Base-by-base conservation (phyloP, 345 rosid genomes). In the Diplotaxis tenuifolia region DNA sequence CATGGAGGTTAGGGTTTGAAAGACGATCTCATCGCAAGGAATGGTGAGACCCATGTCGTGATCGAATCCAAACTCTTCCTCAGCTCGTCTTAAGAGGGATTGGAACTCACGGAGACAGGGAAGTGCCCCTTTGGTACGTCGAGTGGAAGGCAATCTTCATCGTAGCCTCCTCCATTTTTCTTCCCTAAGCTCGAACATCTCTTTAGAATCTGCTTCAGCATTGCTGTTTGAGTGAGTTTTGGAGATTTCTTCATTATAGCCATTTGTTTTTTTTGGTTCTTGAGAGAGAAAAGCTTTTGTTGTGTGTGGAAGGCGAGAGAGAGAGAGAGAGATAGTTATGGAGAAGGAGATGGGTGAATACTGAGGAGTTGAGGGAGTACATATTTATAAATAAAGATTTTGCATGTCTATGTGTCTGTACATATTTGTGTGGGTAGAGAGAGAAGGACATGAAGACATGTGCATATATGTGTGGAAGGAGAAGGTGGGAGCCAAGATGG, bases 121-220 rank as follows among this genome's bases (percentile, higher is more conserved):
- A 94, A 94, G 56, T 94, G 97, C 1, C 98, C 98, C 73, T 88
- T 94, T 2, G 97, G 98, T 40, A 94, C 98, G 21, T 94, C 97
- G 9, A 86, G 75, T 3, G 93, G 96, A 59, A 91, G 86, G 9
- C 78, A 83, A 15, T 81, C 81, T 36, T 79, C 84, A 40, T 86
- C 83, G 22, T 67, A 78, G 1, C 79, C 84, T 29, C 70, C 79
- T 62, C 60, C 79, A 62, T 78, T 71, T 56, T 73, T 88, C 83
- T 84, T 88, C 20, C 91, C 93, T 25, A 90, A 67, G 76, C 91
- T 90, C 0, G 93, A 90, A 50, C 93, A 88, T 67, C 87, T 83
- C 83, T 78, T 90, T 1, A 90, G 74, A 32, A 88, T 90, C 55
- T 29, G 45, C 4, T 84, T 90, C 50, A 90, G 54, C 60, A 88